Evolutionary conservation across 805 yeast species (phyloP), one percentile per base, ranked within the genome.

Genomic region (Barnettozyma californica): DNA sequence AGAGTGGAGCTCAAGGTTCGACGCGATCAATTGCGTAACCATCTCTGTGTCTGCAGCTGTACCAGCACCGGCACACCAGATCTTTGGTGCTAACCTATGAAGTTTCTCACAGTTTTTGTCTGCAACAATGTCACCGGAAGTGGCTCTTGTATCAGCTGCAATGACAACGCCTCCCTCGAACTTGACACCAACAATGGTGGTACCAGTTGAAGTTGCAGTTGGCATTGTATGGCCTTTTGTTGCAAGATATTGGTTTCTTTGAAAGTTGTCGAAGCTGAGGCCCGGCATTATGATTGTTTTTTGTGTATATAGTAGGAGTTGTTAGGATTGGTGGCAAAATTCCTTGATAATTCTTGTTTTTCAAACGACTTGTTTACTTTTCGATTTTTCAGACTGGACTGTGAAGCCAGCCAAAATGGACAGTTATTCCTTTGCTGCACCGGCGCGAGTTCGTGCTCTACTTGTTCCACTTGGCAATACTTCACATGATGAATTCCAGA

Each of bases 21-120:
- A 87, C 34, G 89, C 81, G 57, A 90, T 90, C 63, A 94, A 75
- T 67, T 90, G 96, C 5, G 99, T 94, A 36, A 94, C 98, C 82
- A 90, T 89, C 67, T 94, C 98, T 11, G 97, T 94, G 66, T 94
- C 99, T 8, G 99, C 98, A 27, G 99, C 99, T n/a, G 99, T 94
- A 68, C 99, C 99, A 3, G 99, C 99, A 62, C 99, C 99, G 45
- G 99, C 99, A 81, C 99, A 92, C 97, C 97, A 92, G 65, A 91
- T 90, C 62, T 77, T 79, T 9, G 97, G 96, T 7, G 96, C 78
- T 55, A 91, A 76, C 58, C 95, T 73, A 70, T 92, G 97, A 55
- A 94, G 75, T 69, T 92, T 92, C 64, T 90, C 97, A 76, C 97
- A 91, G 73, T 94, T 94, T 74, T 94, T 94, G 71, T 94, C 98